Evolutionary conservation across 257 asterid species (phyloP), one percentile per base, ranked within the genome.

Genomic region (Przewalskia tangutica): DNA sequence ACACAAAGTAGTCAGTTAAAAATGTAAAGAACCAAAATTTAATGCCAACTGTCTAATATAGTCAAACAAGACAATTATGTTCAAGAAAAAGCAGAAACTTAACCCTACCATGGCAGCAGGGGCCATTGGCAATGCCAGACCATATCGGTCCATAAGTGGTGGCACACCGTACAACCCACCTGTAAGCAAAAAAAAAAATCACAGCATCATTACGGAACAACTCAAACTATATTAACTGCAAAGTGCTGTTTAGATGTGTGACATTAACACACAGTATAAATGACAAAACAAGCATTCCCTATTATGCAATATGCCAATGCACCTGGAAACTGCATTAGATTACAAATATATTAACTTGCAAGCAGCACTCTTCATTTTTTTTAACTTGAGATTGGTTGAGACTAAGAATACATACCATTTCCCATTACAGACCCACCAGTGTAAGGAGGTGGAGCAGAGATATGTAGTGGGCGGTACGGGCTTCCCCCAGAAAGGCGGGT

Each of bases 91-190:
- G 62, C 46, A 2, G 46, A 13, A 50, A 75, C 23, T 23, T 23
- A 75, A 27, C 42, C 88, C 83, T 88, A 91, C 98, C 96, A 93
- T 82, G 79, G 90, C 81, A 48, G 88, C 81, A 82, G 95, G 90
- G 84, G 91, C 89, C 91, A 94, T 86, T 20, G 97, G 97, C 84
- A 92, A 86, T 58, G 87, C 84, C 56, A 91, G 75, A 68, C 96
- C 94, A 80, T 93, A 94, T 80, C 92, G 89, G 84, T 93, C 97
- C 90, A 94, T 82, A 85, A 93, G 65, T 18, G 97, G 94, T 18
- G 97, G 97, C 85, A 93, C 87, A 81, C 96, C 95, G 85, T 93
- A 94, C 83, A 93, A 85, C 78, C 95, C 94, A 86, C 96, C 97
- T 94, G 87, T 62, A 90, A 76, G 34, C 75, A 51, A 77, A 67